Evolutionary conservation across 345 rosid genomes (phyloP).

Genomic region (Dimocarpus longan): DNA sequence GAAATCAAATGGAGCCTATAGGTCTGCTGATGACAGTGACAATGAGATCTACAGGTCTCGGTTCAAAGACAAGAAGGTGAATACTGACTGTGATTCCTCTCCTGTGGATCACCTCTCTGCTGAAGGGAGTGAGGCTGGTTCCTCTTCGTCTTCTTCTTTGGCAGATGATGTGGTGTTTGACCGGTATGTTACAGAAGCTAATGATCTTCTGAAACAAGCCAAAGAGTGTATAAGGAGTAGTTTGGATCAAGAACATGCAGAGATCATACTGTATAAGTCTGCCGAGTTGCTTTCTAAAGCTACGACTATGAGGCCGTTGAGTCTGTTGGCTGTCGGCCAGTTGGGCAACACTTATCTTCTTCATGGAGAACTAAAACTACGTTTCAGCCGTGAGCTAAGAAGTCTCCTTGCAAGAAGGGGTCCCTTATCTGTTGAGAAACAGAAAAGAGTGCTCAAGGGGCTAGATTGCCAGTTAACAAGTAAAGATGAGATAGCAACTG

Average conservation of each 20-base stretch:
- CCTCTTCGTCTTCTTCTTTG: conserved; percentile 42
- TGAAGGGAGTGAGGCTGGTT: conserved; percentile 25
- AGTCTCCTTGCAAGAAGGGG: conserved; percentile 42
- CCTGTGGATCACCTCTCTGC: conserved; percentile 20
- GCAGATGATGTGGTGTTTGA: conserved; percentile 53
- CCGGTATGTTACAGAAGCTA: conserved; percentile 57
- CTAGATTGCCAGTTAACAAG: conserved; percentile 21
- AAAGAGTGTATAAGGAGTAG: conserved; percentile 39
- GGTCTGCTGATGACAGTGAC: conserved; percentile 33
- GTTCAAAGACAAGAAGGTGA: conserved; percentile 24
- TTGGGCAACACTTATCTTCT: conserved; percentile 74
- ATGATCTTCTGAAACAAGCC: conserved; percentile 54
- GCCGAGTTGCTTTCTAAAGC: conserved; percentile 57
- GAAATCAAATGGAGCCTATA: conserved; percentile 36
- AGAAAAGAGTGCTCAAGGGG: conserved; percentile 31
- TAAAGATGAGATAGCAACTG: conserved; percentile 47
- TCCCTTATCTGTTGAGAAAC: conserved; percentile 29
- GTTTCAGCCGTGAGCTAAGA: conserved; percentile 62
- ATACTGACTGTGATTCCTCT: conserved; percentile 27
- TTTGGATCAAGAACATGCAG: conserved; percentile 46
- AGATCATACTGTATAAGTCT: conserved; percentile 47
- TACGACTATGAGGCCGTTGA: conserved; percentile 60
- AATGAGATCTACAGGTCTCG: conserved; percentile 32
- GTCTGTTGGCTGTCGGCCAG: conserved; percentile 70
- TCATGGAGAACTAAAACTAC: conserved; percentile 70